Evolutionary conservation across 2,329 filamentous ascomycete genomes (phyloP), one percentile per base, ranked within the genome.

Genomic region (Aspergillus pseudoglaucus): DNA sequence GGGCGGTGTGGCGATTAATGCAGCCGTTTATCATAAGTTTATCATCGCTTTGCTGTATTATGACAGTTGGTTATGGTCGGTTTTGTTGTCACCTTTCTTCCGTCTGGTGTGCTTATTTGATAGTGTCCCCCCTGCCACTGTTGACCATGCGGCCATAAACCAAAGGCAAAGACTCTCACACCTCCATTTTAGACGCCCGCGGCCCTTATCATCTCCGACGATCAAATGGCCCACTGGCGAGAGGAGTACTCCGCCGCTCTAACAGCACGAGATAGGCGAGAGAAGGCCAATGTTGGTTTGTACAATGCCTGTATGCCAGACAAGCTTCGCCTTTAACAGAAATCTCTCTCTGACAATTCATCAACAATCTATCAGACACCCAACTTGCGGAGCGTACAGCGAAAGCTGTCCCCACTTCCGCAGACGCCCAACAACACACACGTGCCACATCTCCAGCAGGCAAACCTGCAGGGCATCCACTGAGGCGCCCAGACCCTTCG

Each of bases 231-330:
- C 54, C 81, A 80, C 73, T 94, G 90, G 87, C 80, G 84, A 61
- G 83, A 87, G 56, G 87, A 94, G 61, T 96, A 95, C 67, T 76
- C 88, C 53, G 75, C 81, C 52, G 85, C 85, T 55, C 76, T 97
- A 55, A 79, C 82, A 57, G 83, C 85, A 59, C 77, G 83, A 54
- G 87, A 88, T 59, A 78, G 82, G 61, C 78, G 82, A 53, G 85
- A 89, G 61, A 78, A 81, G 61, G 75, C 75, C 48, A 81, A 83
- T 57, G 71, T 75, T 60, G 78, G 83, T 45, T 79, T 94, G 52
- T 86, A 95, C 60, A 79, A 89, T 64, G 84, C 87, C 52, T 95
- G 90, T 95, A 62, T 47, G 64, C 44, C 22, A 25, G 23, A 20
- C 10, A 6, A 8, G 22, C 5, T 6, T 39, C 7, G 17, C 52